Evolutionary conservation across 805 yeast species (phyloP), one percentile per base, ranked within the genome.

Genomic region (Tetrapisispora iriomotensis): DNA sequence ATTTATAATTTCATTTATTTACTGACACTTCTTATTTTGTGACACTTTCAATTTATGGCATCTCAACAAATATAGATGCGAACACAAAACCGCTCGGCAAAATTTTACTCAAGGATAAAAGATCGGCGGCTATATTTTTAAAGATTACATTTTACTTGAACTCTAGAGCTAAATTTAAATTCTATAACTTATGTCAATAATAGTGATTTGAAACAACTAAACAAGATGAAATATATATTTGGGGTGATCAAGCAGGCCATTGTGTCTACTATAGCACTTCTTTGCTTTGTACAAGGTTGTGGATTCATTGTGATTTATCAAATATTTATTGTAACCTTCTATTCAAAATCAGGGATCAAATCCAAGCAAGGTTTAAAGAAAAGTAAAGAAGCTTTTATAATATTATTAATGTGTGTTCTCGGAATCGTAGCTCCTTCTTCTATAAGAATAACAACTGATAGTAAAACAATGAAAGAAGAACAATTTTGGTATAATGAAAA

Each of bases 351-450:
- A 30, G 58, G 65, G 1, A 50, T 48, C 18, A 55, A 60, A 34
- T 50, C 61, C 27, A 72, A 72, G 42, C 64, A 64, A 2, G 48
- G 71, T 41, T 50, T 79, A 29, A 68, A 73, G 42, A 56, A 63
- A 27, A 76, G 87, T n/a, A 82, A 82, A 56, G 63, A 61, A 25
- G 69, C 70, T 18, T 83, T 82, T 50, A 64, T 83, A 18, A 62
- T 69, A 8, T 51, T 81, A 28, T 58, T 82, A 29, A 65, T 74
- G 1, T 67, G 74, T 15, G 59, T 77, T 27, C 55, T 79, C 4
- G 65, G 71, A 4, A 50, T 70, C 17, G 67, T 71, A 3, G 71
- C 77, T 9, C 79, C 84, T 0, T 67, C 76, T 8, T 56, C 65
- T 13, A 54, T 83, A 4, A 56, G 70, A 29, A 51, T 83, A 8